phyloP scores from a whole-genome alignment of 208 protist genomes.

The Strigomonas culicis region DNA sequence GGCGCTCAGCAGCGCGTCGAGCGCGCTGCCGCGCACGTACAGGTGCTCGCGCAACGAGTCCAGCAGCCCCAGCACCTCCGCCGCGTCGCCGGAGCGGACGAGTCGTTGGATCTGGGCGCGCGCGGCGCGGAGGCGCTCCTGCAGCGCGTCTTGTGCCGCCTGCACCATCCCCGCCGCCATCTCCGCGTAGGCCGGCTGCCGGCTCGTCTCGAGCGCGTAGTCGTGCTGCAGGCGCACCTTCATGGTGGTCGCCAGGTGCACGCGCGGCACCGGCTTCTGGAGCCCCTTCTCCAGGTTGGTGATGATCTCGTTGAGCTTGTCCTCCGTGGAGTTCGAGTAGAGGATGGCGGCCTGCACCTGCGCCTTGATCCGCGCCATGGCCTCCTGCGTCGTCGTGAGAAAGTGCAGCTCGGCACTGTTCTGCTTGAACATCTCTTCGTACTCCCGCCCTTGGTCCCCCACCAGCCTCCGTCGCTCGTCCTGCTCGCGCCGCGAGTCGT shows the following conservation, averaged over 20 bases:
- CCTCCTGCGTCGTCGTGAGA: conserved; percentile 55
- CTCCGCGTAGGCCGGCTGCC: conserved; percentile 11
- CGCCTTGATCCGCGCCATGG: conserved; percentile 51
- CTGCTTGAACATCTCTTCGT: conserved; percentile 32
- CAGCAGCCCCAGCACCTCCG: conserved; percentile 41
- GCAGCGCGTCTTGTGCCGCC: conserved; percentile 21
- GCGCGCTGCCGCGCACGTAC: conserved; percentile 56
- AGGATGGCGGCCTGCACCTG: conserved; percentile 61
- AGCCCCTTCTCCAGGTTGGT: conserved; percentile 17
- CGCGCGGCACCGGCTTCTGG: conserved; percentile 16
- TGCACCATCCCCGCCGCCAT: conserved; percentile 21
- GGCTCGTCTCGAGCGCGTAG: conserved; percentile 5
- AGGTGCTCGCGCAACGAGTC: conserved; percentile 61
- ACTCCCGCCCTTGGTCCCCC: conserved; percentile 15
- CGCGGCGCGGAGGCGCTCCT: conserved; percentile 24
- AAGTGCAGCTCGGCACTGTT: conserved; percentile 63
- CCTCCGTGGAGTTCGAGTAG: conserved; percentile 45
- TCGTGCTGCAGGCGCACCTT: conserved; percentile 22
- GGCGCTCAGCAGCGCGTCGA: conserved; percentile 52
- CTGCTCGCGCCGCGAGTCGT: conserved; percentile 20
- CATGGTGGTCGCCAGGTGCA: conserved; percentile 25
- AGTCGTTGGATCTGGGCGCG: conserved; percentile 34
- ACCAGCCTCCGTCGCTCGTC: conserved; percentile 24
- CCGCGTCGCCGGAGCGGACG: conserved; percentile 34
- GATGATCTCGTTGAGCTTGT: conserved; percentile 31